Base-by-base conservation (phyloP, 495 filamentous ascomycete species). In the Ramalina intermedia region DNA sequence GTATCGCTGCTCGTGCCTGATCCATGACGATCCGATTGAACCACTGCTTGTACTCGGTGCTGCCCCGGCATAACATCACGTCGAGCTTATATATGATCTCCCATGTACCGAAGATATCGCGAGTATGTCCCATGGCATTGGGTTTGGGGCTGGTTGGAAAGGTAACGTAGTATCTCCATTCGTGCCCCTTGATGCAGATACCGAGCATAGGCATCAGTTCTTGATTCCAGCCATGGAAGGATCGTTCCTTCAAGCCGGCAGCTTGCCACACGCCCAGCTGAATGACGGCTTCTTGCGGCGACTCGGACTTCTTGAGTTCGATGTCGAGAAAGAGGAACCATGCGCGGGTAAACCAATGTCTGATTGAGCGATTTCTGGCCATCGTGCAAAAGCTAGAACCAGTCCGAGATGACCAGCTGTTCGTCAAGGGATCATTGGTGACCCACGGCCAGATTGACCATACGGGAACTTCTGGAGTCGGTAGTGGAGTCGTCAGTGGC, bases 221-320 rank as follows among this genome's bases (percentile, higher is more conserved):
- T 11, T n/a, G 23, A 33, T 50, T 41, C 48, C 48, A 50, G 9
- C 26, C n/a, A 17, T 50, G 41, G 13, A n/a, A 26, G 18, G 13
- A 2, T 6, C 39, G 27, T 17, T 50, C 45, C 11, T 20, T 36
- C 12, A 33, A 20, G 7, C 24, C 13, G 0, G 23, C 48, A 2
- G 39, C 26, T 9, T 33, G 14, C 48, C 40, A 50, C 9, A 50
- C 43, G 24, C 40, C 48, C 23, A 44, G 9, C 29, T 50, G 29
- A 9, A 44, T 26, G 13, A 23, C 20, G 23, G 48, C 27, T 14
- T 29, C 26, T 2, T 27, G 39, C 4, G 36, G 21, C 4, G 33
- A 20, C 0, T 8, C 2, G 35, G 23, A 35, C 48, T 50, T 50
- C 41, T 50, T 50, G 24, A 50, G 12, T 21, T 44, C 48, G 17